Base-by-base conservation (phyloP, 371 early-diverging fungal species). In the Mortierella sp. region DNA sequence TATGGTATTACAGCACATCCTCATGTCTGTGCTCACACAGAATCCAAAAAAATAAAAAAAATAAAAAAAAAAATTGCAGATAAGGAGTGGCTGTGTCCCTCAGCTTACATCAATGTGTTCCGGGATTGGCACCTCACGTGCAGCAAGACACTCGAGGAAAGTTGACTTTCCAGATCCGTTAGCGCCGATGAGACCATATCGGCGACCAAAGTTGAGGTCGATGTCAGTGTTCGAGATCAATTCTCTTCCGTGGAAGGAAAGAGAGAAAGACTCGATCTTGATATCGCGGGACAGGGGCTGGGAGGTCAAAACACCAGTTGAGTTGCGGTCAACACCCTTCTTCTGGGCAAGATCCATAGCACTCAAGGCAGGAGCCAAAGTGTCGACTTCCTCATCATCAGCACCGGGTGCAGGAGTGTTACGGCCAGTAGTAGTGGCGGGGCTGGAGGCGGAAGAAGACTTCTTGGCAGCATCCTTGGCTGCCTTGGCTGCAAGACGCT, bases 131-230 rank as follows among this genome's bases (percentile, higher is more conserved):
- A 96, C 95, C 77, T 98, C 98, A 83, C 98, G 92, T 62, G 93
- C 94, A 65, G 97, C 97, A 77, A 99, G 90, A 52, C 96, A 95
- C 72, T 92, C 91, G 63, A 99, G 88, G 84, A 99, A 97, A 55
- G 99, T 99, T 22, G 97, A 96, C 87, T 99, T 99, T 75, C 99
- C 99, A 67, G 94, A 94, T 57, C 99, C 99, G 89, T 99, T 99
- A 57, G 93, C 90, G 66, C 99, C 99, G 57, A 99, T 89, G 58
- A 99, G 92, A 85, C 98, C 99, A 84, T 96, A 98, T 71, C 99
- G 92, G 85, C 98, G 94, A 78, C 98, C 98, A 88, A 94, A 97
- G 91, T 98, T 99, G 84, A 99, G 92, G 90, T 98, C 98, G 72
- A 99, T 92, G 58, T 94, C 93, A 35, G 98, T 93, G 84, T 98